These are phyloP conservation scores for Gnomoniopsis sp. DNA, from an alignment of 2,329 filamentous ascomycete genomes.

Conservation along the genomic window DNA sequence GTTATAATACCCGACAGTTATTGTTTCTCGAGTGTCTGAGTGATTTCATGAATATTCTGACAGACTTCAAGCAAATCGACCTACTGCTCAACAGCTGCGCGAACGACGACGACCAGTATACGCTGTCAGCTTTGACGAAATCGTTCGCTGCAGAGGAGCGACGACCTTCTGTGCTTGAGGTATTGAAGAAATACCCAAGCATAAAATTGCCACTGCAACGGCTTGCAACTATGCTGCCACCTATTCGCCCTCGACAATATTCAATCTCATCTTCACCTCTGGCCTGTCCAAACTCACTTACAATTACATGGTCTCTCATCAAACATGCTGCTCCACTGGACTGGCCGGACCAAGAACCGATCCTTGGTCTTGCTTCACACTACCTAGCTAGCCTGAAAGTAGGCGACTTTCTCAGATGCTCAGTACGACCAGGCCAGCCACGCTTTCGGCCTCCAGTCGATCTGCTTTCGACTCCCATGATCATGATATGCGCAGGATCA, in stretches of 20 bases:
- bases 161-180: conserved; percentile 48
- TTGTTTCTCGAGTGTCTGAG: no score
- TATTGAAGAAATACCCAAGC: conserved; percentile 48
- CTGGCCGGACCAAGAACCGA: neutral
- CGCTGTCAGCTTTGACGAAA: neutral
- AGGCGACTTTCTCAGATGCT: neutral
- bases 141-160: conserved; percentile 27
- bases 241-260: conserved; percentile 57
- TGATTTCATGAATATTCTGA: neutral
- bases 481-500: conserved; percentile 49
- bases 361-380: conserved; percentile 1
- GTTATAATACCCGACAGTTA: neutral
- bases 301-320: conserved; percentile 41
- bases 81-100: neutral
- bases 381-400: conserved; percentile 36
- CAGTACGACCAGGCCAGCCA: conserved; percentile 9
- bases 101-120: neutral
- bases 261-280: conserved; percentile 55
- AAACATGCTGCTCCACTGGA: neutral
- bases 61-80: neutral
- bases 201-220: conserved; percentile 47
- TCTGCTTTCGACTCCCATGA: conserved; percentile 36
- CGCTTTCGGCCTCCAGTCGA: conserved; percentile 42
- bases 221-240: conserved; percentile 54
- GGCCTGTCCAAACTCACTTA: conserved; percentile 31